Base-by-base conservation (phyloP, 345 rosid species). In the Rhodomyrtus tomentosa region DNA sequence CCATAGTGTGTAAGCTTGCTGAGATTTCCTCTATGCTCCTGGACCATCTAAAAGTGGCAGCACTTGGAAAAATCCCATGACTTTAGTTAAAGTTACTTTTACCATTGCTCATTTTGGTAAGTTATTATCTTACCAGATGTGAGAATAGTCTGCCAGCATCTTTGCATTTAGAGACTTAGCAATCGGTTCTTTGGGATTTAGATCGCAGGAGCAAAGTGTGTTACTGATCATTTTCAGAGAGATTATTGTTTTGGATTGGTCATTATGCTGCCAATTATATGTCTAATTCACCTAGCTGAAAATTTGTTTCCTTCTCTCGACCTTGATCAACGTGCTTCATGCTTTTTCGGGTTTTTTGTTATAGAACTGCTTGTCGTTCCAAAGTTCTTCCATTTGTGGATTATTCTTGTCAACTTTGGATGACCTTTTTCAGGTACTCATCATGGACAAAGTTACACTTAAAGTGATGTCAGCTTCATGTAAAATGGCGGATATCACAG, bases 401-500 rank as follows among this genome's bases (percentile, higher is more conserved):
- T 68, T 68, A 68, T 32, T 24, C n/a, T 10, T 53, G 82, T 88
- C 68, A 80, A 49, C 32, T 53, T 50, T 82, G 49, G 21, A 55
- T 29, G 20, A 54, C 86, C 73, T 38, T 84, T 59, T 59, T 56
- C 91, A 96, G 99, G 94, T 96, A 52, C 93, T 96, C 45, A 96
- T 96, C 84, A 96, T 96, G 98, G 99, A 96, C 83, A 96, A 91
- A 88, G 98, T 96, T 84, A 96, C 97, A 2, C 91, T 96, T 55
- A 96, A 96, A 89, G 99, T 96, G 22, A 92, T 96, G 97, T 94
- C 99, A 55, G 90, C 92, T 83, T 91, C 96, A 9, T 96, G 99
- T 90, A 95, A 93, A 88, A 96, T 96, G 98, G 93, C 96, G 4
- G 99, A 96, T 86, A 96, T 96, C 87, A 96, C 98, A 12, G 99